A percentile compares a stretch with the other conserved stretches of the same genome.
Conservation (phyloP, 2,329 filamentous ascomycete genomes). For the Davidsoniella neocaledoniae region DNA sequence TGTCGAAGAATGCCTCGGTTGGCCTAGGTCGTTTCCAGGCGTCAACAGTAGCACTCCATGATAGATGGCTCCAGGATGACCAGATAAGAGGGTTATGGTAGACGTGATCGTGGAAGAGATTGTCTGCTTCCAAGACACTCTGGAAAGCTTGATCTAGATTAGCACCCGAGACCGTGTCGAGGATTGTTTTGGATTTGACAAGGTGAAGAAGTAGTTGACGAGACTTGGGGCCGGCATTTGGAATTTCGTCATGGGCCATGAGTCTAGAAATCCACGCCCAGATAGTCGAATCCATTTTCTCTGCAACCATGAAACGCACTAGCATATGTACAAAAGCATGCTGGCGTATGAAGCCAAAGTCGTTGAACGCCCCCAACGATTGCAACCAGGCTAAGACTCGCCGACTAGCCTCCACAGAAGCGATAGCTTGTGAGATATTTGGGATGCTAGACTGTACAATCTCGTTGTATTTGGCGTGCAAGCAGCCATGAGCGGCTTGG, state of each 20-base stretch:
- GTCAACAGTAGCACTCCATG: conserved; percentile 35
- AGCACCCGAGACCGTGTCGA: conserved; percentile 13
- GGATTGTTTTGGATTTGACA: conserved; percentile 25
- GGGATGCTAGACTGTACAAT: conserved; percentile 21
- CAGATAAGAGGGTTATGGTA: conserved; percentile 22
- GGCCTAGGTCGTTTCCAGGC: conserved; percentile 29
- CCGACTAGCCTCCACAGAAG: conserved; percentile 27
- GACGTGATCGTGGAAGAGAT: conserved; percentile 23
- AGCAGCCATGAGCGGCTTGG: conserved; percentile 35
- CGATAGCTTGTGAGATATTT: conserved; percentile 21
- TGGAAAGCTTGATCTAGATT: conserved; percentile 34
- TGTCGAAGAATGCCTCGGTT: conserved; percentile 32
- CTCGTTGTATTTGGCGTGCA: conserved; percentile 30
- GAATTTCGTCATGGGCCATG: conserved; percentile 17
- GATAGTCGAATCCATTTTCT: conserved; percentile 31
- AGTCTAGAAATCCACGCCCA: conserved; percentile 36
- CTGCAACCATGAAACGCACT: conserved; percentile 33
- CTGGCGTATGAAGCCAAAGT: conserved; percentile 29
- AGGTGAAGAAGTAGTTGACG: conserved; percentile 23
- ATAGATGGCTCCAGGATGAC: conserved; percentile 29
- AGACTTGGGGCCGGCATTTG: conserved; percentile 16
- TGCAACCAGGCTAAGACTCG: conserved; percentile 38
- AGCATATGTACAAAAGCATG: conserved; percentile 24
- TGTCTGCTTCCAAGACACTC: conserved; percentile 29
- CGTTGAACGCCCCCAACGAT: conserved; percentile 29